These are phyloP conservation scores for Penicillium sp. DNA, from an alignment of 2,329 filamentous ascomycete species.

Conservation along the genomic window DNA sequence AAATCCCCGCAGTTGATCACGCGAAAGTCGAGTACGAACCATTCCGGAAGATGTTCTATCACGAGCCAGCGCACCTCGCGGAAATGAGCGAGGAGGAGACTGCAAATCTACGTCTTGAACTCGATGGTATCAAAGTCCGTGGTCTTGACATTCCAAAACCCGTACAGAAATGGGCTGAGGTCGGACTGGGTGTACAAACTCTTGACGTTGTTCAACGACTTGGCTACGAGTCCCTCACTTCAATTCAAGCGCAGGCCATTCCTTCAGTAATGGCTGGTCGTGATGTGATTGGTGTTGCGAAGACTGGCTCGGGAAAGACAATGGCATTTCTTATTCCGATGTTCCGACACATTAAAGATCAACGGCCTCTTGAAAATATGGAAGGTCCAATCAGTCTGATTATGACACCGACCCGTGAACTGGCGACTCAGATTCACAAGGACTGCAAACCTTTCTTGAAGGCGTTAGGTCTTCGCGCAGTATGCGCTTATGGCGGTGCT, in stretches of 20 bases:
- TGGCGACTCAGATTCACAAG: slow-evolving; percentile 89
- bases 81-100: slow-evolving; percentile 84
- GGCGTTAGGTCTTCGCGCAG: slow-evolving; percentile 77
- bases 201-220: slow-evolving; percentile 80
- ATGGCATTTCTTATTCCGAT: slow-evolving; percentile 93
- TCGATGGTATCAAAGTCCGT: slow-evolving; percentile 93
- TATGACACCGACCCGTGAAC: slow-evolving; percentile 90
- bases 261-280: slow-evolving; percentile 94
- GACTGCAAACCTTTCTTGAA: slow-evolving; percentile 96
- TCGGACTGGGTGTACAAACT: slow-evolving; percentile 82
- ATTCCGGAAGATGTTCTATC: slow-evolving; percentile 93
- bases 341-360: slow-evolving; percentile 97
- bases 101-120: slow-evolving; percentile 74
- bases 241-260: slow-evolving; percentile 93
- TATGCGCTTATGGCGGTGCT: slow-evolving; percentile 91
- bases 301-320: slow-evolving; percentile 97
- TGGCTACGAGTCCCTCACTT: slow-evolving; percentile 83
- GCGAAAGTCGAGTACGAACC: slow-evolving; percentile 79
- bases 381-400: slow-evolving; percentile 88
- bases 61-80: slow-evolving; percentile 79
- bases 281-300: slow-evolving; percentile 94
- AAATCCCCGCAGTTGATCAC: slow-evolving; percentile 86
- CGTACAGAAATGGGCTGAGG: slow-evolving; percentile 95
- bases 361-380: slow-evolving; percentile 73
- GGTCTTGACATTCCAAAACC: slow-evolving; percentile 88